Evolutionary conservation across 805 yeast genomes (phyloP), one percentile per base, ranked within the genome.

Genomic region (Spathaspora sp.): DNA sequence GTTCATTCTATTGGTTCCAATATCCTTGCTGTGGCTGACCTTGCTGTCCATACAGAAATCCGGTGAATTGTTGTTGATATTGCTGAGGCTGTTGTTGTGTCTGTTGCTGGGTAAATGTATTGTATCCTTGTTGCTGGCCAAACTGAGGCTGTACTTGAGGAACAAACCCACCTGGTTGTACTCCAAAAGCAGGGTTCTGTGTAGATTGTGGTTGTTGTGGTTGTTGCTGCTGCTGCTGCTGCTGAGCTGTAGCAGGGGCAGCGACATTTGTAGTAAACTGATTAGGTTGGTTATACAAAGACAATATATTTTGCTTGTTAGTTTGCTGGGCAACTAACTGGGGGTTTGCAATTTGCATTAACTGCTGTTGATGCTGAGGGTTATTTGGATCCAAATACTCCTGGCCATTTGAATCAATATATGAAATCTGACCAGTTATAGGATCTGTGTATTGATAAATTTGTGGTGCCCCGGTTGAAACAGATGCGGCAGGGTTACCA

Each of bases 361-460:
- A 60, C 56, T 70, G 62, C 52, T 69, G 72, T 56, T 73, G 78
- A 52, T 70, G 75, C 45, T 72, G 77, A 40, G 77, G 81, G 49
- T 71, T 70, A 53, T 60, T 69, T 9, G 80, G 78, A 59, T 78
- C 81, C 51, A 79, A 60, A 55, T 78, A 79, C 59, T 85, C 87
- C 59, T 86, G 90, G 1, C 86, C 86, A 44, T 79, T 82, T 10
- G 83, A 77, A 60, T 87, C 92, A 35, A 86, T 80, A 58, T 86
- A 87, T 32, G 80, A 76, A 3, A 85, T 67, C 46, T 81, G 78
- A 11, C 93, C 92, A 0, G 90, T 85, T 7, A 78, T 70, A 2
- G 91, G 90, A 58, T 87, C 92, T 18, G 85, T 75, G 62, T 83
- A 87, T 60, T 86, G 93, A 59, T 70, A 86, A 66, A 75, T 82